Conservation (phyloP, 139 green algal genomes). For the Picochlorum sp. region DNA sequence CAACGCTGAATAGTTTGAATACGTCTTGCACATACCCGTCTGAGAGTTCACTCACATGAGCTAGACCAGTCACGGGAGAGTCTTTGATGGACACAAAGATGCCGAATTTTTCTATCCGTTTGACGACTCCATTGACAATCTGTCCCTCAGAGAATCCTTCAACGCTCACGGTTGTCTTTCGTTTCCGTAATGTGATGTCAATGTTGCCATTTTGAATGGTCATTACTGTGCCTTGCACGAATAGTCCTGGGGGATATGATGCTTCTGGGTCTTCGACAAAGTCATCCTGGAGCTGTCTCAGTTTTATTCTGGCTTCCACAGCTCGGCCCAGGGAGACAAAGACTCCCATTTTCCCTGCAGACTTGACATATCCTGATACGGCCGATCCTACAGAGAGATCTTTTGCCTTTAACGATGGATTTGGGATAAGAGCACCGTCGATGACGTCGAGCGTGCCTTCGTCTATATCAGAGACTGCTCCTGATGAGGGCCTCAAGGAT, state of each 20-base stretch:
- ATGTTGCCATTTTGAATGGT: conserved; percentile 33
- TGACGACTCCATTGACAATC: conserved; percentile 45
- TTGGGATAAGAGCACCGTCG: not conserved
- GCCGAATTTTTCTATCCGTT: conserved; percentile 67
- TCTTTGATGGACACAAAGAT: conserved; percentile 73
- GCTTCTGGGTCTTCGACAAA: conserved; percentile 71
- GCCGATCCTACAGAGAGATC: not conserved
- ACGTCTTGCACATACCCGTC: conserved; percentile 66
- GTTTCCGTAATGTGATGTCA: conserved; percentile 49
- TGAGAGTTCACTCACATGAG: conserved; percentile 69
- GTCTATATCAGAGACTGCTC: conserved; percentile 24
- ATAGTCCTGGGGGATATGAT: conserved; percentile 65
- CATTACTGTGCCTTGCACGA: conserved; percentile 49
- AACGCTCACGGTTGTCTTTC: conserved; percentile 10
- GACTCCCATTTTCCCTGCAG: conserved; percentile 34
- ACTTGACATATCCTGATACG: conserved; percentile 66
- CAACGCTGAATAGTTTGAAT: conserved; percentile 28
- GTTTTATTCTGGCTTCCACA: conserved; percentile 60
- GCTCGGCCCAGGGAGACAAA: conserved; percentile 50
- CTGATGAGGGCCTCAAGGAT: conserved; percentile 38
- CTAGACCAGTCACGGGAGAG: conserved; percentile 42
- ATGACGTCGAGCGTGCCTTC: conserved; percentile 5
- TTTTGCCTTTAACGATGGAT: not conserved
- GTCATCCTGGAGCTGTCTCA: conserved; percentile 61
- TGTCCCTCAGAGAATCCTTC: conserved; percentile 39